Base-by-base conservation (phyloP, 768 basidiomycete genomes). In the Pleurotus platypus region DNA sequence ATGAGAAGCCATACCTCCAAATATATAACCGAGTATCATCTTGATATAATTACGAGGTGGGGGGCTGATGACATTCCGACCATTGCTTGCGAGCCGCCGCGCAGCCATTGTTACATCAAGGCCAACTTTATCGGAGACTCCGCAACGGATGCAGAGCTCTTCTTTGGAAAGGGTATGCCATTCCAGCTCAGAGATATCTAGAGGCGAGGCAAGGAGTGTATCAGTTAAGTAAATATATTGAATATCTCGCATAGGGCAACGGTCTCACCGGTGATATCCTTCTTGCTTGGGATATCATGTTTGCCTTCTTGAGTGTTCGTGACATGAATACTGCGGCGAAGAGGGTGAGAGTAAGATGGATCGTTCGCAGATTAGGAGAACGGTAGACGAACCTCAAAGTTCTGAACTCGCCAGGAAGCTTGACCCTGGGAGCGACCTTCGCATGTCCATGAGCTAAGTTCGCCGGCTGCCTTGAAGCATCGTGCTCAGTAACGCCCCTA, bases 61-160 rank as follows among this genome's bases (percentile, higher is more conserved):
- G 2, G 79, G 80, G 35, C 73, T 74, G 48, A 84, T 75, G 38
- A 69, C 69, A 63, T 86, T 86, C 58, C 73, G 75, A 8, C 84
- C 85, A 59, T 76, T 65, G 0, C 62, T 63, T 11, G 73, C 63
- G 3, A 75, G 67, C n/a, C 80, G 73, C 3, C 81, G 75, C 16
- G 73, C 70, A 18, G 76, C 81, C 60, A 83, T 79, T 2, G 72
- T 65, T 1, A 60, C 58, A 47, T 86, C 85, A 11, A 86, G 69
- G 13, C 85, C 85, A 2, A 70, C 65, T 24, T 68, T 72, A 0
- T 72, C 69, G 13, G 79, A 79, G 22, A 76, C 76, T 2, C 71
- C 70, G 13, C 84, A 70, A 15, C 78, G 71, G 24, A 72, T 67
- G 40, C 77, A 71, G 7, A 75, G 70, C 15, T 82, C 79, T 2